phyloP scores from a whole-genome alignment of 176 grass and related monocot genomes.

The Puccinellia tenuiflora region DNA sequence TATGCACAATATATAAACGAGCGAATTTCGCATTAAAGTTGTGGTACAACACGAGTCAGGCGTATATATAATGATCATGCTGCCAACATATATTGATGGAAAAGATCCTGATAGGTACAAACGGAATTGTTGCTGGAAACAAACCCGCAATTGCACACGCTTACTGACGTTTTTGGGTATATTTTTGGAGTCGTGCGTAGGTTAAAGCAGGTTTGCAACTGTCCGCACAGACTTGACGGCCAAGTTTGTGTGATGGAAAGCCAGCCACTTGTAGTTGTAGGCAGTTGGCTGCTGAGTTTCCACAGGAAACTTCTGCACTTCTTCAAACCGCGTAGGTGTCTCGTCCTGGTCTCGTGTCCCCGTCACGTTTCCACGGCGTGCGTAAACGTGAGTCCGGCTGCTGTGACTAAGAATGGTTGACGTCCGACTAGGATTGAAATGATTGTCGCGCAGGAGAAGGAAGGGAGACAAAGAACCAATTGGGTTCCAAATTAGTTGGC shows the following conservation, averaged over 20 bases:
- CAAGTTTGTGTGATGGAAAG: slow-evolving; percentile 1
- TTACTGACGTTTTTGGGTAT: background rate
- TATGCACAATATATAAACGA: background rate
- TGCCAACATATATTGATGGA: background rate
- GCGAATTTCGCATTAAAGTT: background rate
- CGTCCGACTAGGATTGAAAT: background rate
- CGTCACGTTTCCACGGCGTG: background rate
- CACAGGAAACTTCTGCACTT: background rate
- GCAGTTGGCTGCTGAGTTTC: background rate
- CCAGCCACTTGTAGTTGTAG: background rate
- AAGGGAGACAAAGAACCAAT: background rate
- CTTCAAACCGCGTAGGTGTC: background rate
- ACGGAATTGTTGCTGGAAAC: background rate
- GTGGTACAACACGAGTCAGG: background rate
- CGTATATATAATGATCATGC: background rate
- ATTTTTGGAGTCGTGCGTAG: background rate
- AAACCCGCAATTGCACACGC: background rate
- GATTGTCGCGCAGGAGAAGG: background rate
- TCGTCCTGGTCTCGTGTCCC: background rate
- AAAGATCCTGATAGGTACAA: background rate
- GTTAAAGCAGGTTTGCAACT: background rate
- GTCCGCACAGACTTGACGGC: background rate
- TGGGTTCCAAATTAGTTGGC: background rate
- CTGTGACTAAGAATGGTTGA: background rate
- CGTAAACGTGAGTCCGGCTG: background rate